Evolutionary conservation across 495 filamentous ascomycete species (phyloP), one percentile per base, ranked within the genome.

Genomic region (Penicillium paradoxum): DNA sequence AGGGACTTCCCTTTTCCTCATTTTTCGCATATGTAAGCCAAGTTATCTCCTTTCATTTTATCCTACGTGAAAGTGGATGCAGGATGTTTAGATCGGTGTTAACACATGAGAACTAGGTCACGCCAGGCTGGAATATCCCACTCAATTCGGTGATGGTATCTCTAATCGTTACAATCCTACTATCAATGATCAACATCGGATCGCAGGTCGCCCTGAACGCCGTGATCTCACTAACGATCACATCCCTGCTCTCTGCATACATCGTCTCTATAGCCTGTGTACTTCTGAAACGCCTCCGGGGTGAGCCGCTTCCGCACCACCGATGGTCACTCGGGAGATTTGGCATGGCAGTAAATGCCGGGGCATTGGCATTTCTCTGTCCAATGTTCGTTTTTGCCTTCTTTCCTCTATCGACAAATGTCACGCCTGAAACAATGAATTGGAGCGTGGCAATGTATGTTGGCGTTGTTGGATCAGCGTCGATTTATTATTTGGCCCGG

Each of bases 121-220:
- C 68, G 15, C 76, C 70, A 5, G 64, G 69, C 17, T 79, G 70
- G 64, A 74, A 75, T 46, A 76, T 81, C 32, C 79, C 80, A 1
- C 56, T 81, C 25, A 81, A 78, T 54, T 72, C 80, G 6, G 70
- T 82, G 44, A 63, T 71, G 47, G 67, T 77, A 18, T 73, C 74
- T 3, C 49, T 81, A 2, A 59, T 67, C 21, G 67, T 75, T 22
- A 73, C 70, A 19, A 67, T 76, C 18, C 67, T 82, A 25, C 69
- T 81, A 4, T 73, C 75, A 6, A 59, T 80, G 14, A 78, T 82
- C 58, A 80, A 80, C 55, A 76, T 83, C 42, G 75, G 75, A 41
- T 80, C 77, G 2, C 29, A 66, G 10, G 69, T 73, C 4, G 74
- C 77, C 15, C 66, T 82, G 34, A 68, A 69, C 39, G 73, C 73